Evolutionary conservation across 2,329 filamentous ascomycete species (phyloP).

Genomic region (Diaporthe citri): DNA sequence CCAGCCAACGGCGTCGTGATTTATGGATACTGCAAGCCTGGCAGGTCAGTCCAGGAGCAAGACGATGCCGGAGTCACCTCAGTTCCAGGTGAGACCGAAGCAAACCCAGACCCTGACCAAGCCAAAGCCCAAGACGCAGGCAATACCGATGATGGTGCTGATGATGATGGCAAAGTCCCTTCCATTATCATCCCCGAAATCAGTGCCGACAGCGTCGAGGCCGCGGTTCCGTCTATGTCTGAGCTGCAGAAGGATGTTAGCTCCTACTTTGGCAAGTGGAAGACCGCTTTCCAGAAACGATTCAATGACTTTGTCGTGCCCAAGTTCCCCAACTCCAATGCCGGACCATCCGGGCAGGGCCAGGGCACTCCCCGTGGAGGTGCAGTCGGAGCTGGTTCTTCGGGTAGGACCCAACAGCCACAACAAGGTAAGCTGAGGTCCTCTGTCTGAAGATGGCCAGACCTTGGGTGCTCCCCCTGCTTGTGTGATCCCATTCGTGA

Average conservation of each 20-base stretch:
- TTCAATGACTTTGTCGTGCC: slow-evolving; percentile 75
- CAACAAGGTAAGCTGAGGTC: slow-evolving; percentile 31
- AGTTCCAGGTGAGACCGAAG: slow-evolving; percentile 34
- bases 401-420: slow-evolving; percentile 32
- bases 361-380: slow-evolving; percentile 45
- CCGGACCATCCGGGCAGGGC: slow-evolving; percentile 45
- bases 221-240: slow-evolving; percentile 51
- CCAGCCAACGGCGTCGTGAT: slow-evolving; percentile 8
- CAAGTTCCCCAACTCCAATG: slow-evolving; percentile 51
- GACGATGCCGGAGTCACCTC: slow-evolving; percentile 14
- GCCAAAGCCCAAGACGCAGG: slow-evolving; percentile 15
- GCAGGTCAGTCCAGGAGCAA: slow-evolving; percentile 28
- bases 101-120: slow-evolving; percentile 13
- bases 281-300: slow-evolving; percentile 75
- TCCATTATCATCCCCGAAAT: slow-evolving; percentile 33
- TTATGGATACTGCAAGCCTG: slow-evolving; percentile 23
- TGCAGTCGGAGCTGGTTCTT: slow-evolving; percentile 38
- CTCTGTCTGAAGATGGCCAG: background rate
- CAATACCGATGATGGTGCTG: slow-evolving; percentile 25
- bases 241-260: slow-evolving; percentile 79
- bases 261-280: slow-evolving; percentile 84
- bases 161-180: slow-evolving; percentile 31
- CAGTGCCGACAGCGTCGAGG: slow-evolving; percentile 44
- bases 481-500: background rate
- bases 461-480: too few relatives aligned